These are phyloP conservation scores for Pseudocercospora pini-densiflorae DNA, from an alignment of 2,329 filamentous ascomycete species.

Conservation along the genomic window DNA sequence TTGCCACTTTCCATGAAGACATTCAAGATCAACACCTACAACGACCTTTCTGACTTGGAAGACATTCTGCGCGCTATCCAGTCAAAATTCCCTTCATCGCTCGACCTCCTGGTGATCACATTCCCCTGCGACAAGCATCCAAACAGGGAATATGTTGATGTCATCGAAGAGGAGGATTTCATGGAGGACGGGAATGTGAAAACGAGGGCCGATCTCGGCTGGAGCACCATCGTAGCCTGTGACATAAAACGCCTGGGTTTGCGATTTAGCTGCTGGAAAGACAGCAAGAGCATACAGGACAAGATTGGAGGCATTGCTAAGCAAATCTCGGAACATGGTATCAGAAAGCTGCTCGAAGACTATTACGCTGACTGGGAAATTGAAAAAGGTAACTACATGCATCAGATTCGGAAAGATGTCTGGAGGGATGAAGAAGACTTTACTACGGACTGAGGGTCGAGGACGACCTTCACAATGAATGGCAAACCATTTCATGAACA, in stretches of 20 bases:
- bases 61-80: neutral
- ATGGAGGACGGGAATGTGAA: neutral
- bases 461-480: too few species aligned
- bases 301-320: neutral
- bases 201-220: neutral
- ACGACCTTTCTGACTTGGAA: too few species aligned
- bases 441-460: too few species aligned
- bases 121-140: neutral
- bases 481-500: too few species aligned
- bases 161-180: neutral
- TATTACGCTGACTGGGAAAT: neutral
- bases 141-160: neutral
- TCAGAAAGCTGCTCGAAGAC: neutral
- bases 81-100: neutral
- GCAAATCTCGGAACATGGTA: neutral
- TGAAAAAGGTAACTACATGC: neutral
- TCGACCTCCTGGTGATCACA: too few species aligned
- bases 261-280: neutral
- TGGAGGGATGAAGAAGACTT: too few species aligned
- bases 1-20: too few species aligned
- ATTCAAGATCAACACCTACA: too few species aligned
- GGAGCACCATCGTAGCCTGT: neutral
- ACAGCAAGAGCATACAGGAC: neutral
- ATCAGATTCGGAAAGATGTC: too few species aligned
- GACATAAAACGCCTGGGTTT: neutral